Base-by-base conservation (phyloP, 2,329 filamentous ascomycete genomes). In the Talaromyces sp. region DNA sequence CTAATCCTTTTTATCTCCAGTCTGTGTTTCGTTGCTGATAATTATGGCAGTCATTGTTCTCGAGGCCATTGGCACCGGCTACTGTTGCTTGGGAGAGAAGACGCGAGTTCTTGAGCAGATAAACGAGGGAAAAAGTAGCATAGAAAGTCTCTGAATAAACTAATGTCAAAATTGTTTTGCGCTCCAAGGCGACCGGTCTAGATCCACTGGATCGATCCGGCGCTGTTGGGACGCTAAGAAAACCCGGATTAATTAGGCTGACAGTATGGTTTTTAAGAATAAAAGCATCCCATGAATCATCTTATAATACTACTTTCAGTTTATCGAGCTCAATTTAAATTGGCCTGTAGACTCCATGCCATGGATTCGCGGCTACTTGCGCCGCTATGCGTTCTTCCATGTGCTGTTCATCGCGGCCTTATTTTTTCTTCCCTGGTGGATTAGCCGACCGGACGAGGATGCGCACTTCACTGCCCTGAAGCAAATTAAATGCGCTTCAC, bases 401-500 rank as follows among this genome's bases (percentile, higher is more conserved):
- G 24, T 9, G 14, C 14, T 52, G 5, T 26, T 52, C 48, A n/a
- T 52, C 14, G 17, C 48, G 3, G 26, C 48, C 14, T 52, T 12
- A 10, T n/a, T 52, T 29, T 52, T 52, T 29, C 21, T 52, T 26
- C 48, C 48, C 12, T 52, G 48, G 48, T 52, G 48, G 48, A 52
- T 52, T 29, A 24, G 48, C 48, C 48, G 48, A 31, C 24, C 43
- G 11, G 43, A 19, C 43, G 43, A 46, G 10, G 9, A 21, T 24
- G 43, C 9, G 21, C n/a, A 19, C n/a, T 52, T 27, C 12, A 26
- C 48, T 29, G 24, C 24, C 5, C 17, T 52, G 48, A 52, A 26
- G n/a, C 12, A 29, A 10, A 17, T 52, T 29, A 59, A 61, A 46
- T 75, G 73, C 27, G 70, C 72, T 3, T 63, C 69, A 8, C 63